Conservation (phyloP, 108 stramenopile genomes). For the Schizochytrium sp. region DNA sequence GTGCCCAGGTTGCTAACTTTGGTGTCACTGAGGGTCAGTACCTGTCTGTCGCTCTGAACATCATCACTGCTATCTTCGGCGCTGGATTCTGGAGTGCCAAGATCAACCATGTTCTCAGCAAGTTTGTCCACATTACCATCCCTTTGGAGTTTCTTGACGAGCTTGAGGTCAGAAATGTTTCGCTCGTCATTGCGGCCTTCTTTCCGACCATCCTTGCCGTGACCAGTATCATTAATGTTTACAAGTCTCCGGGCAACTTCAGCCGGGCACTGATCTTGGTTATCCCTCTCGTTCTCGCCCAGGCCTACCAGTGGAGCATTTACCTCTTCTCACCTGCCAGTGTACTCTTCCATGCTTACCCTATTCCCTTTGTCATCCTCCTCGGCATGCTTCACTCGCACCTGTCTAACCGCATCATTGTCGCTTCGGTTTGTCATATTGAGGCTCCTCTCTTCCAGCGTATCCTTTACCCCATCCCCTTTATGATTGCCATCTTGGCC, state of each 20-base stretch:
- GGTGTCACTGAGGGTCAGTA: slow-evolving; percentile 84
- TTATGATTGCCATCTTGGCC: slow-evolving; percentile 44
- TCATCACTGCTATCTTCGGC: slow-evolving; percentile 55
- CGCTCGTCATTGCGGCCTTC: slow-evolving; percentile 34
- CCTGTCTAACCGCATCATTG: slow-evolving; percentile 59
- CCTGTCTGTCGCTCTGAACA: slow-evolving; percentile 37
- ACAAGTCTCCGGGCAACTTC: slow-evolving; percentile 42
- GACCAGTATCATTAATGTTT: slow-evolving; percentile 1
- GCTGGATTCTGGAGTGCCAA: background rate
- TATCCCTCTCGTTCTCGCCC: background rate
- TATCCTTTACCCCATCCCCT: slow-evolving; percentile 29
- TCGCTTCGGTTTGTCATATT: slow-evolving; percentile 54
- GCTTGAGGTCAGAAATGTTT: background rate
- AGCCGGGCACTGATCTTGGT: slow-evolving; percentile 16
- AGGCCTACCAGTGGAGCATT: slow-evolving; percentile 12
- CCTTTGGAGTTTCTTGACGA: background rate
- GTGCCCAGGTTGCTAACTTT: slow-evolving; percentile 78
- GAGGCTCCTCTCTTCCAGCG: slow-evolving; percentile 31
- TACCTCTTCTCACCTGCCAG: background rate
- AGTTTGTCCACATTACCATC: background rate
- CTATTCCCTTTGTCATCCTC: slow-evolving; percentile 27
- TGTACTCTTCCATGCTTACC: background rate
- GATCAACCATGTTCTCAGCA: background rate
- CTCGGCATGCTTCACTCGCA: slow-evolving; percentile 36
- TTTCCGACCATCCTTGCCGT: slow-evolving; percentile 49